Evolutionary conservation across 306 rosid species (phyloP), one percentile per base, ranked within the genome.

Genomic region (Dryas octopetala): DNA sequence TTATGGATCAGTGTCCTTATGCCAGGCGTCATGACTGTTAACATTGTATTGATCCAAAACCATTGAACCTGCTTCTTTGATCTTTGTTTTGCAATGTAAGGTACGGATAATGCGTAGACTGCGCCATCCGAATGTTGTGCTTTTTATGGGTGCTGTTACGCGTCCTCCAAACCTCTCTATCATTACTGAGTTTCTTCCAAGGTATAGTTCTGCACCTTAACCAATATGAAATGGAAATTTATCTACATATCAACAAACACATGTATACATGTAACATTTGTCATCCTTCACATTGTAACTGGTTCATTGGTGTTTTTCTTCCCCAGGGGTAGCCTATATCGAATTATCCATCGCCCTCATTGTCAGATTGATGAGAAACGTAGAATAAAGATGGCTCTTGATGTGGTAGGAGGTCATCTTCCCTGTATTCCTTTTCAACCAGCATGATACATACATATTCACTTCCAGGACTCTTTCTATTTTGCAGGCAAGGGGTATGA

Each of bases 131-230:
- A 95, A 95, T 79, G 86, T 95, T 76, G 98, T 95, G 80, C 97
- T 95, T 68, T 95, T 95, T 74, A 90, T 95, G 97, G 99, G 99
- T 79, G 99, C 99, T 61, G 97, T 95, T 82, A 95, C 98, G 48
- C 97, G 98, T 71, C 93, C 99, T 59, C 99, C 99, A 50, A 83
- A 92, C 79, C 99, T 95, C 72, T 95, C 99, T 62, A 95, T 95
- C 77, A 88, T 95, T 84, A 79, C 98, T 9, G 99, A 95, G 92
- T 95, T 85, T 88, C 92, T 92, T 83, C 99, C 98, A 5, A 90
- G 99, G 99, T 95, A 88, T 76, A 73, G 53, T 66, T 63, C 50
- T 81, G 73, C 47, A 50, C 69, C 15, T 59, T 51, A 17, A 65
- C 28, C 15, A 38, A 9, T 62, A 43, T 57, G 76, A 44, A 44